Evolutionary conservation across 2,329 filamentous ascomycete species (phyloP).

Genomic region (Aspergillus viridinutans): DNA sequence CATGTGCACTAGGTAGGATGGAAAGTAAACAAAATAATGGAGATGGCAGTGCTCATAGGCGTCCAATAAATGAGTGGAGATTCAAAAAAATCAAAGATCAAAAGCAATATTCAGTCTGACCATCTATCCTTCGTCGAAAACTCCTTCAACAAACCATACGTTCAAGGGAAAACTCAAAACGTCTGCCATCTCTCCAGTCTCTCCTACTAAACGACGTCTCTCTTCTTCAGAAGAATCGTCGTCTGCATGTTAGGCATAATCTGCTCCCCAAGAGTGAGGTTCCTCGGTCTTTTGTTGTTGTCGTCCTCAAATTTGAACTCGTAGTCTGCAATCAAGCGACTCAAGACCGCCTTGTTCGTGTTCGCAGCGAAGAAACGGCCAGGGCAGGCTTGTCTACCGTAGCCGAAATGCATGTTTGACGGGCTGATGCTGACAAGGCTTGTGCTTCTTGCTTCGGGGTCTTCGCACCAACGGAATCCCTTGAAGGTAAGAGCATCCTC

Average conservation of each 20-base stretch:
- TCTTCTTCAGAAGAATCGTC: slow-evolving; percentile 21
- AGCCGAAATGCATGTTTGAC: slow-evolving; percentile 26
- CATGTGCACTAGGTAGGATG: not conserved
- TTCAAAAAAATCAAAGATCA: not conserved
- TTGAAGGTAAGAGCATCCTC: slow-evolving; percentile 19
- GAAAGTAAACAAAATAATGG: not conserved
- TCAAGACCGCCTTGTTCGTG: slow-evolving; percentile 24
- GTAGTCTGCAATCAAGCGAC: slow-evolving; percentile 26
- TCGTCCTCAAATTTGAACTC: slow-evolving; percentile 24
- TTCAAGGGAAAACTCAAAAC: not conserved
- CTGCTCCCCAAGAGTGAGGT: slow-evolving; percentile 26
- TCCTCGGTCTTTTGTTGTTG: slow-evolving; percentile 15
- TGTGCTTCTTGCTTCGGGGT: slow-evolving; percentile 11
- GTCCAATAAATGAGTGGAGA: not conserved
- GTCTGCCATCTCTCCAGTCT: not conserved
- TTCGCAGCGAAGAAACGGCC: slow-evolving; percentile 21
- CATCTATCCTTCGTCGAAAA: not conserved
- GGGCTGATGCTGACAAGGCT: slow-evolving; percentile 18
- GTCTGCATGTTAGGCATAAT: slow-evolving; percentile 22
- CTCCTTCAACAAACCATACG: not conserved
- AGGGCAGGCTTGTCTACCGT: slow-evolving; percentile 22
- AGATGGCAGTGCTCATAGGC: too few species aligned
- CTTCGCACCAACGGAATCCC: slow-evolving; percentile 25
- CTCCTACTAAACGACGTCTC: slow-evolving; percentile 1
- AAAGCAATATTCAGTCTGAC: not conserved